Base-by-base conservation (phyloP, 192 early-diverging fungal species). In the Glomus cerebriforme region DNA sequence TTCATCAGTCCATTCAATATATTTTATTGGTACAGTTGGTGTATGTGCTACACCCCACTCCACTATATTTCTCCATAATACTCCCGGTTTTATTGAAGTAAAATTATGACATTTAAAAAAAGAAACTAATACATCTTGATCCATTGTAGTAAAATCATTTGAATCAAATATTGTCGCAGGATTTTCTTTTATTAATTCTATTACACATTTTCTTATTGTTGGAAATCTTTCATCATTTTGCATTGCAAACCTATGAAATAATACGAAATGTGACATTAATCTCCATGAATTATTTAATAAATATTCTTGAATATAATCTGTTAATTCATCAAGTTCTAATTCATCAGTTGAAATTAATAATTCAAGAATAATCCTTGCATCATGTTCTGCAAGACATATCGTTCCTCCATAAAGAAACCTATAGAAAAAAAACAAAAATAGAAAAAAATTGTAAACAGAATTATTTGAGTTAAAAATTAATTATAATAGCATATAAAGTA, bases 271-370 rank as follows among this genome's bases (percentile, higher is more conserved):
- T 9, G 27, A 29, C 27, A 67, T 27, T 67, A 67, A 34, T 22
- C 49, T 54, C 29, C 27, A 67, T 67, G 29, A 34, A 34, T 29
- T 34, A 67, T 67, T 29, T 27, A 67, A 67, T 67, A 67, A 32
- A 13, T 67, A 67, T 22, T 67, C 65, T 67, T 67, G 65, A 67
- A 67, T 35, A n/a, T 31, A 35, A 67, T 67, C 65, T 34, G 65
- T 34, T 29, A 67, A n/a, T 19, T 67, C 65, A 67, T 35, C 34
- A 34, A 67, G 34, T 22, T 34, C 29, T 35, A 67, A 67, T 3
- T 67, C 65, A 35, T 67, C 65, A 6, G 65, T 67, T 34, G 65
- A 29, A 67, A 67, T 35, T 7, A 67, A 35, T 29, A 67, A 35
- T 27, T 67, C 65, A 19, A 67, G 34, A 34, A 67, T 67, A 34